phyloP scores from a whole-genome alignment of 306 rosid genomes.

The Corylus heterophylla region DNA sequence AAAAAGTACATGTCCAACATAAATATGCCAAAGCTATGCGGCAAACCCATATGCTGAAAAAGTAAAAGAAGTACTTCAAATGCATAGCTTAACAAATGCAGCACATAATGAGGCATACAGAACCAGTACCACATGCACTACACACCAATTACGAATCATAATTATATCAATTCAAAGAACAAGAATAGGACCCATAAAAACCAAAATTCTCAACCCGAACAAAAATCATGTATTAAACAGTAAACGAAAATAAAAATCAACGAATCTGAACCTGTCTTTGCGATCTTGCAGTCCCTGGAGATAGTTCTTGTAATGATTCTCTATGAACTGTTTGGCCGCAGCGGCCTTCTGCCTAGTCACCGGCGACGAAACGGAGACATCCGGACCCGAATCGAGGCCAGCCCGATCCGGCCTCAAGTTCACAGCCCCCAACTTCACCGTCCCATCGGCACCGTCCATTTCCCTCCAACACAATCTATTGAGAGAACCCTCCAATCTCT shows the following conservation, averaged over 20 bases:
- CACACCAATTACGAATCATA: neutral
- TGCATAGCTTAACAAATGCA: neutral
- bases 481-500: slow-evolving; percentile 25
- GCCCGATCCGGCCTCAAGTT: slow-evolving; percentile 69
- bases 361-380: slow-evolving; percentile 89
- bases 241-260: neutral
- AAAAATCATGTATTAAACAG: neutral
- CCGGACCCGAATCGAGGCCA: slow-evolving; percentile 66
- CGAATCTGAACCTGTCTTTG: slow-evolving; percentile 62
- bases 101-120: neutral
- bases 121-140: neutral
- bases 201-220: slow-evolving; percentile 7
- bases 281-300: slow-evolving; percentile 97
- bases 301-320: slow-evolving; percentile 95
- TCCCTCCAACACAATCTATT: neutral
- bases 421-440: slow-evolving; percentile 78
- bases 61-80: neutral
- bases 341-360: slow-evolving; percentile 93
- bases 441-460: slow-evolving; percentile 89
- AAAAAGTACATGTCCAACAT: neutral
- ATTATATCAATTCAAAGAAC: neutral
- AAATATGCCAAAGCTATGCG: neutral
- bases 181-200: neutral
- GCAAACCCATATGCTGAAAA: neutral
- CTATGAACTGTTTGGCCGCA: slow-evolving; percentile 93